Base-by-base conservation (phyloP, 176 grass and related monocot genomes). In the Olyra latifolia region DNA sequence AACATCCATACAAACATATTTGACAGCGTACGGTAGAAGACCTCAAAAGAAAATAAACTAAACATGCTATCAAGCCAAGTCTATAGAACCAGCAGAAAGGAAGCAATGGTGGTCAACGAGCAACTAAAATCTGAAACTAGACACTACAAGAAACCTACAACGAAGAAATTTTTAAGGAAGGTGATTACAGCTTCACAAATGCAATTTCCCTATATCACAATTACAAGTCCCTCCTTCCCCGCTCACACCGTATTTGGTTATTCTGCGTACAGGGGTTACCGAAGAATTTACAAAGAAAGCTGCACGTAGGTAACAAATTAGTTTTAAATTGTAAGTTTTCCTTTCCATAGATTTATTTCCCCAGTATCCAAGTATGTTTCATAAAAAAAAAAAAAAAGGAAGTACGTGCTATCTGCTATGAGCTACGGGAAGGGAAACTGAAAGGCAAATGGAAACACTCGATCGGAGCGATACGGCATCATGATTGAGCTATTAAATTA, bases 391-490 rank as follows among this genome's bases (percentile, higher is more conserved):
- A n/a, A n/a, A n/a, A n/a, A 6, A 46, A 48, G 4, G n/a, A 39
- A 17, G 19, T 1, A 8, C 10, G 30, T 39, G 22, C 19, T 35
- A 78, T 80, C 54, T n/a, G 14, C 11, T 72, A 44, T 29, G 54
- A 45, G 1, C 14, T n/a, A n/a, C n/a, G n/a, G n/a, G 2, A 35
- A 29, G 35, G 24, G 17, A 58, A 45, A 70, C 40, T 32, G 40
- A 71, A 81, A 78, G 6, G 25, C 43, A 49, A 72, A 47, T 38
- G 25, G 40, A 71, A 48, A 28, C 77, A 69, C 8, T 28, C 38
- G 4, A 56, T 42, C 35, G 56, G 22, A 14, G 63, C 11, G 53
- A 79, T 16, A 41, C 6, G 3, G 3, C 30, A 46, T 44, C 16
- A 17, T 49, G 47, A 70, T 22, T 46, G 24, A 14, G 59, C 8